These are phyloP conservation scores for Chrysopogon serrulatus DNA, from an alignment of 176 grass and related monocot species.

Conservation along the genomic window DNA sequence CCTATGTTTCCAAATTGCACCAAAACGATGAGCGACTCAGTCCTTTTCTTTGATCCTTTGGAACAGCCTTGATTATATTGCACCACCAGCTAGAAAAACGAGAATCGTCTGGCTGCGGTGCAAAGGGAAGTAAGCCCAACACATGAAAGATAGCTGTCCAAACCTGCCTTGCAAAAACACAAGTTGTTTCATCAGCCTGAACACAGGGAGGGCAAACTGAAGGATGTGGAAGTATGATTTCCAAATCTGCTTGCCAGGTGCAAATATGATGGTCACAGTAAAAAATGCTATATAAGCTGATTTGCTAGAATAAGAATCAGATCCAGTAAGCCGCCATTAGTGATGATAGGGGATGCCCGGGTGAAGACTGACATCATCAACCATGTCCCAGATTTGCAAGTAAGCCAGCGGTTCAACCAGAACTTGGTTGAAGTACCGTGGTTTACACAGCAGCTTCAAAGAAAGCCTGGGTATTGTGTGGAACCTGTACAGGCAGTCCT, in stretches of 20 bases:
- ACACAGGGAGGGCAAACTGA: neutral
- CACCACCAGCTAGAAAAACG: neutral
- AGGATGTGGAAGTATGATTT: neutral
- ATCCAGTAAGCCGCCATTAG: neutral
- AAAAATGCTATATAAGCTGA: neutral
- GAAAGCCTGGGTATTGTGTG: neutral
- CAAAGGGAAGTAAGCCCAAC: neutral
- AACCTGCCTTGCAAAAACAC: neutral
- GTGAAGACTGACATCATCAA: neutral
- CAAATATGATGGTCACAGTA: neutral
- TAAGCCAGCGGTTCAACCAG: too few relatives aligned
- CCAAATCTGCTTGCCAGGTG: too few relatives aligned
- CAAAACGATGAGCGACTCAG: neutral
- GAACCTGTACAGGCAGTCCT: neutral
- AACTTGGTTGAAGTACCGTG: too few relatives aligned
- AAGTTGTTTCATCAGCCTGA: neutral
- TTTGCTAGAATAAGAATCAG: neutral
- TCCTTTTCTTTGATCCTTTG: neutral
- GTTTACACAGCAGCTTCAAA: neutral
- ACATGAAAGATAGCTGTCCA: neutral
- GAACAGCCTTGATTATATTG: neutral
- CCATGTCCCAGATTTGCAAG: neutral
- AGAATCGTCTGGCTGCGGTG: neutral
- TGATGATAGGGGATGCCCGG: neutral
- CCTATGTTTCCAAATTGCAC: neutral